Percentiles rank a stretch among this genome's conserved stretches.
These are phyloP conservation scores for Tolypocladium tundrense DNA, from an alignment of 2,329 filamentous ascomycete genomes.

Conservation along the genomic window DNA sequence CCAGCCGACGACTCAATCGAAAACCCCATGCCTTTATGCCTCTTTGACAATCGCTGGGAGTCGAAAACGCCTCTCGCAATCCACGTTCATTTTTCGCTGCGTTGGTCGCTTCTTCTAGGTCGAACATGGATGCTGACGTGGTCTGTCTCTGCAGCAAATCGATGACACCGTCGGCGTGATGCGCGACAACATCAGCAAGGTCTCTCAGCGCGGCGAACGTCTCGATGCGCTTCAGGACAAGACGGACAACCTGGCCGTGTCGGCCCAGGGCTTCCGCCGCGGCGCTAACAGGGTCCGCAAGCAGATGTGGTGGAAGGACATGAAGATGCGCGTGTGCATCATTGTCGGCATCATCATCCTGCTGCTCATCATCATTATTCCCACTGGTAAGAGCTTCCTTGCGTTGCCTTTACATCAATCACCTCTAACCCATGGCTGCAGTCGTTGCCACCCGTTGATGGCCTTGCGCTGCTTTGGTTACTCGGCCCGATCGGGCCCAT, in stretches of 20 bases:
- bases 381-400: constrained; percentile 54
- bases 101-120: neutral
- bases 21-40: no score
- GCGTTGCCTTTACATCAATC: neutral
- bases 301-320: constrained; percentile 99
- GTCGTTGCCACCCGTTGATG: constrained; percentile 24
- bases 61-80: neutral
- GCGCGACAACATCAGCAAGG: constrained; percentile 96
- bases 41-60: neutral
- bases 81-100: neutral
- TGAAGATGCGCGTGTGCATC: constrained; percentile 99
- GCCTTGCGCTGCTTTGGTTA: constrained; percentile 14
- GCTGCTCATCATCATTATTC: constrained; percentile 88
- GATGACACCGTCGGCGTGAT: constrained; percentile 91
- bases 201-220: constrained; percentile 82
- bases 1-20: neutral
- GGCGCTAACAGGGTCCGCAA: constrained; percentile 94
- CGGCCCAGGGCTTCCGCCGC: constrained; percentile 89
- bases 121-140: constrained; percentile 6
- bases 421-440: constrained; percentile 5
- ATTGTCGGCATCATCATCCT: constrained; percentile 85
- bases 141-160: constrained; percentile 63
- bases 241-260: constrained; percentile 86
- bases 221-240: constrained; percentile 86
- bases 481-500: constrained; percentile 2